Percentiles rank a stretch among this genome's conserved stretches.
These are phyloP conservation scores for Cyberlindnera xylosilytica DNA, from an alignment of 805 yeast species.

Conservation along the genomic window DNA sequence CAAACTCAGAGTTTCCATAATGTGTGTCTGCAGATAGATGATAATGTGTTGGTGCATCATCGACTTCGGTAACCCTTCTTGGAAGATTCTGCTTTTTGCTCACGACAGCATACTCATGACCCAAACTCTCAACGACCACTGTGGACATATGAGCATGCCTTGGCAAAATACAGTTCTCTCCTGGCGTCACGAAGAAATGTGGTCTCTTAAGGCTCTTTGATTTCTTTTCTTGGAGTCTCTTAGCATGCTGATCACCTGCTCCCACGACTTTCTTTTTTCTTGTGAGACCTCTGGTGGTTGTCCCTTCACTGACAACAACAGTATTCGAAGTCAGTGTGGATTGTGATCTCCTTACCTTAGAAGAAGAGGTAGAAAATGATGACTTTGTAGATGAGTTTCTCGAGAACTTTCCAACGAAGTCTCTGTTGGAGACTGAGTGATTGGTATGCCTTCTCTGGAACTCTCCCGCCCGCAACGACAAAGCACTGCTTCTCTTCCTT, in stretches of 20 bases:
- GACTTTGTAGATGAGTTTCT: background rate
- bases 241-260: background rate
- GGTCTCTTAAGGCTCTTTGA: background rate
- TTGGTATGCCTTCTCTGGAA: background rate
- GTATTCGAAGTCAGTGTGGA: too few species aligned
- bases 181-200: constrained; percentile 11
- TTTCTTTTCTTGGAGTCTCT: background rate
- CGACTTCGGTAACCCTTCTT: constrained; percentile 2
- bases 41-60: background rate
- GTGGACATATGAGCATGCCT: constrained; percentile 20
- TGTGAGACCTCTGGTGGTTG: too few species aligned
- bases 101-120: constrained; percentile 20
- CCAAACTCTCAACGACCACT: constrained; percentile 18
- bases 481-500: too few species aligned
- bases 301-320: too few species aligned
- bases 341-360: too few species aligned
- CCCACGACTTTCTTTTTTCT: background rate
- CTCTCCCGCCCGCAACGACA: background rate
- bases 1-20: constrained; percentile 6
- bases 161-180: constrained; percentile 13
- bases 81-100: constrained; percentile 3
- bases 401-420: too few species aligned
- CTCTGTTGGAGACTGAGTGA: background rate
- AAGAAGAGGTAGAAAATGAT: too few species aligned
- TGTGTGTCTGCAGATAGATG: background rate